phyloP scores from a whole-genome alignment of 331 rosid species.

The Erythrophleum ivorense region DNA sequence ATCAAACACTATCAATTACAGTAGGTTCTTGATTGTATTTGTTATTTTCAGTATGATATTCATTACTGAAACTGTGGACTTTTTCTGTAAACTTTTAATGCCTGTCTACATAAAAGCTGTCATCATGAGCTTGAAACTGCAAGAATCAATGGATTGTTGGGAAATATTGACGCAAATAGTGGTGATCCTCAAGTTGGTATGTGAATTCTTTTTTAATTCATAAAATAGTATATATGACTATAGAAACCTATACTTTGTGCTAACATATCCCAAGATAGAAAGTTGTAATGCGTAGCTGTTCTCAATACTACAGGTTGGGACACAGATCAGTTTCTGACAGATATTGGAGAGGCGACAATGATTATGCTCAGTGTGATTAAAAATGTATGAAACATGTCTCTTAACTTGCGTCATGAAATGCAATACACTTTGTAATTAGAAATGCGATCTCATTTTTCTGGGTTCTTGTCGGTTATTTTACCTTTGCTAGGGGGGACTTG shows the following conservation, averaged over 20 bases:
- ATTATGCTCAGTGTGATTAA: constrained; percentile 80
- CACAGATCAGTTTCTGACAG: constrained; percentile 93
- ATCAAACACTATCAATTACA: neutral
- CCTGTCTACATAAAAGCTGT: constrained; percentile 57
- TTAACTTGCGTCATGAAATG: constrained; percentile 23
- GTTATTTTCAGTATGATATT: constrained; percentile 7
- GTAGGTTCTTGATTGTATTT: constrained; percentile 26
- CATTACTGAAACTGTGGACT: constrained; percentile 25
- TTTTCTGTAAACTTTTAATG: constrained; percentile 23
- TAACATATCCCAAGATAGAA: constrained; percentile 13
- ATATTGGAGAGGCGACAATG: constrained; percentile 86
- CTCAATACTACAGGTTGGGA: constrained; percentile 78
- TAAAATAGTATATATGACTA: neutral
- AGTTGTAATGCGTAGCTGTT: constrained; percentile 35
- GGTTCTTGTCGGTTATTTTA: neutral
- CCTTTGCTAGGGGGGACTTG: constrained; percentile 73
- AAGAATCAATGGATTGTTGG: constrained; percentile 84
- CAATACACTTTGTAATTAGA: neutral
- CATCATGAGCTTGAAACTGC: constrained; percentile 98
- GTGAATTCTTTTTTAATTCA: constrained; percentile 16
- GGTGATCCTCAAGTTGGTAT: constrained; percentile 98
- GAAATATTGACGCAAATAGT: constrained; percentile 92
- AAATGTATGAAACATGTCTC: constrained; percentile 51
- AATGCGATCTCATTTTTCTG: constrained; percentile 15
- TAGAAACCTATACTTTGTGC: neutral